Percentiles rank a stretch among this genome's conserved stretches.
Evolutionary conservation across 1,284 basidiomycete species (phyloP).

Genomic region (Mixia osmundae): DNA sequence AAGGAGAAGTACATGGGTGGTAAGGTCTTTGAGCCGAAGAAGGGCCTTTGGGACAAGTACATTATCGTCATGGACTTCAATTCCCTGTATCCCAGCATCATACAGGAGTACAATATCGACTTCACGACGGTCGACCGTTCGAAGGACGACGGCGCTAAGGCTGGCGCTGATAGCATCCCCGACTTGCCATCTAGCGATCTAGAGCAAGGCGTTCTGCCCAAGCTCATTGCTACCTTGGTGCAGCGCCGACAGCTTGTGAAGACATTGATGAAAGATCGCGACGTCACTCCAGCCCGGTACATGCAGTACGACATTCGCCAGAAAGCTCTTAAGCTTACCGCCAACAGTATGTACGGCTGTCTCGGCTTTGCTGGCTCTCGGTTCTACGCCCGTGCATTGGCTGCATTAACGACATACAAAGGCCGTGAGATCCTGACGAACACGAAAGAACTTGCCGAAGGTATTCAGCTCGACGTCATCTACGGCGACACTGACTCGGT

Average conservation of each 20-base stretch:
- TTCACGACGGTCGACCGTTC: constrained; percentile 76
- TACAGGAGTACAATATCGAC: constrained; percentile 98
- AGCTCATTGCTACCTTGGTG: constrained; percentile 86
- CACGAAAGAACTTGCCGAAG: constrained; percentile 79
- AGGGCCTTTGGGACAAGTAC: constrained; percentile 87
- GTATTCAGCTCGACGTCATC: constrained; percentile 71
- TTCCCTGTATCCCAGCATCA: constrained; percentile 95
- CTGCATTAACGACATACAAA: constrained; percentile 90
- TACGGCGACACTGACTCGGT: constrained; percentile 99
- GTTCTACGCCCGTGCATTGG: constrained; percentile 90
- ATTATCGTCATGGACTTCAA: constrained; percentile 99
- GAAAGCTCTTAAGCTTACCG: constrained; percentile 87
- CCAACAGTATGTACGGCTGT: constrained; percentile 99
- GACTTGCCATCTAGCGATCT: constrained; percentile 55
- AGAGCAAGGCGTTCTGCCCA: constrained; percentile 68
- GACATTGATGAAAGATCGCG: constrained; percentile 77
- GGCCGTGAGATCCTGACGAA: constrained; percentile 91
- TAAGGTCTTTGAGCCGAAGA: constrained; percentile 89
- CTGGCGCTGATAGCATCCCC: constrained; percentile 56
- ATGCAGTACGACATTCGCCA: constrained; percentile 84
- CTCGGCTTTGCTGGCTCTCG: constrained; percentile 91
- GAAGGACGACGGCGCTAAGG: constrained; percentile 27
- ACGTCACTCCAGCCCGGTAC: constrained; percentile 33
- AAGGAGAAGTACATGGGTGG: constrained; percentile 97
- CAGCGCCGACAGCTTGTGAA: constrained; percentile 76